Evolutionary conservation across 306 rosid species (phyloP).

Genomic region (Begonia masoniana): DNA sequence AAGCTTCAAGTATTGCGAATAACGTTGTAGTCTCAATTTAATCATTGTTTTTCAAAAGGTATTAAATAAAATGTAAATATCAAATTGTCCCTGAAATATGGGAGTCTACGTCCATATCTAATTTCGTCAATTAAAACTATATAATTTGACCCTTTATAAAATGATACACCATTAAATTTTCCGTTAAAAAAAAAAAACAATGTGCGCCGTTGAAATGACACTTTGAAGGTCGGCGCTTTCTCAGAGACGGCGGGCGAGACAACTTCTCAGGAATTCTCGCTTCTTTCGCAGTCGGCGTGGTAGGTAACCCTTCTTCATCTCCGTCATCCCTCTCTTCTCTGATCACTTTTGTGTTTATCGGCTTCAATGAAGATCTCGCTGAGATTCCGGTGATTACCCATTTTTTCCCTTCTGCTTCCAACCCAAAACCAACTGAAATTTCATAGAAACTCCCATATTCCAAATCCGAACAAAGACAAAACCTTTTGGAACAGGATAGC

Average conservation of each 20-base stretch:
- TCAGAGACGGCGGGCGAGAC: conserved; percentile 77
- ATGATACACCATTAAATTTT: too few species aligned
- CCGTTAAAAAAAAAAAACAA: too few species aligned
- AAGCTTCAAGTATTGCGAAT: too few species aligned
- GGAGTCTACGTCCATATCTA: too few species aligned
- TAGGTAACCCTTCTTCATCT: conserved; percentile 30
- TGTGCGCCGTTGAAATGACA: conserved; percentile 23
- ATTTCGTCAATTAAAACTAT: too few species aligned
- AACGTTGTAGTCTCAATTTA: too few species aligned
- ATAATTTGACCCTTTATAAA: too few species aligned
- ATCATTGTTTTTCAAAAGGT: too few species aligned
- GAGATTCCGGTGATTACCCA: conserved; percentile 73
- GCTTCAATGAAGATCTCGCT: conserved; percentile 45
- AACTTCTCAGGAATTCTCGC: conserved; percentile 60
- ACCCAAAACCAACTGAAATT: conserved; percentile 34
- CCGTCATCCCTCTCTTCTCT: conserved; percentile 18
- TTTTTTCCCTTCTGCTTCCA: conserved; percentile 57
- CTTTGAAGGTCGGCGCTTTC: conserved; percentile 46
- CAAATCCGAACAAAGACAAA: neutral
- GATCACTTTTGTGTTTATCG: conserved; percentile 42
- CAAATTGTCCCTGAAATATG: too few species aligned
- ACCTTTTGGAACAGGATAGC: neutral
- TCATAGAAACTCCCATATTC: conserved; percentile 72
- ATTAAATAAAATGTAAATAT: too few species aligned
- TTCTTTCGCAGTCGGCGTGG: conserved; percentile 76